Base-by-base conservation (phyloP, 352 stramenopile genomes). In the Aphanomyces euteiches region DNA sequence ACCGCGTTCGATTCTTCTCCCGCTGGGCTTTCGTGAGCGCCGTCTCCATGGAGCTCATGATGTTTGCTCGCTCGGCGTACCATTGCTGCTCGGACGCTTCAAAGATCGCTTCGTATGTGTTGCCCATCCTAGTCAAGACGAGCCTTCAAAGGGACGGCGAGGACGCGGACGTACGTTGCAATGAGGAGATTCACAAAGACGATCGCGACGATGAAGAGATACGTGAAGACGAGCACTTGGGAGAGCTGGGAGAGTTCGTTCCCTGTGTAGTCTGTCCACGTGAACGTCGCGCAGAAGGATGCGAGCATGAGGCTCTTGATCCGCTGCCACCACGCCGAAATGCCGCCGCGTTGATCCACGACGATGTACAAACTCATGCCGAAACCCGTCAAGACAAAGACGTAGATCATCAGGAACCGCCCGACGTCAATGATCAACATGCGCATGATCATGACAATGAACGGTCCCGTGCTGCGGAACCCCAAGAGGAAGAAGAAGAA, bases 401-500 rank as follows among this genome's bases (percentile, higher is more conserved):
- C 66, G 66, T 87, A 87, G 19, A 90, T 78, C 28, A 83, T 65
- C 36, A 88, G 69, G 60, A 90, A 90, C 3, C 80, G 78, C 19
- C 79, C 73, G 10, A 90, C 79, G 57, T 90, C 83, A 61, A 74
- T 85, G 40, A 74, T 67, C 47, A 90, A 80, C 80, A 90, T 89
- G 1, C 75, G 74, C 8, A 85, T 66, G 50, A 90, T 86, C 81
- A 87, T 89, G 56, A 89, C 82, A 36, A 90, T 78, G 58, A 88
- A 87, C 34, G 83, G 83, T 5, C 83, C 81, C 4, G 81, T 89
- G 17, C 75, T 79, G 56, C 80, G 79, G 66, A 87, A 89, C 5
- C 83, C 80, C 12, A 88, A 57, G 17, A 90, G 60, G 73, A 90
- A 90, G 72, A 87, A 90, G 58, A 89, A 84, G 39, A 81, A 59